A percentile compares a stretch with the other conserved stretches of the same genome.
Conservation (phyloP, 768 basidiomycete genomes). For the Gloeophyllum trabeum region DNA sequence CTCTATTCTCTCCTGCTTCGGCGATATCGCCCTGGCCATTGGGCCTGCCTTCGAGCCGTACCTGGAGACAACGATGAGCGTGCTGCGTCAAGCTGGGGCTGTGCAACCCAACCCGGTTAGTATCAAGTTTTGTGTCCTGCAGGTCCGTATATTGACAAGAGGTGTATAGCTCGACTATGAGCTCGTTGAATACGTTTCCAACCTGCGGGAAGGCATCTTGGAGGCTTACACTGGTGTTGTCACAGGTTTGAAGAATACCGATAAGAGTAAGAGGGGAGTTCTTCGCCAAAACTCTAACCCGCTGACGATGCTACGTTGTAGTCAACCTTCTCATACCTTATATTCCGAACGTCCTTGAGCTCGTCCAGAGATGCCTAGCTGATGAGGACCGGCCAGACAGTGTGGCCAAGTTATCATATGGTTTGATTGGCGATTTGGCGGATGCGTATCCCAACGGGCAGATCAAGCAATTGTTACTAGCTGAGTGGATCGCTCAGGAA, state of each 20-base stretch:
- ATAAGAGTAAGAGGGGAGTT: constrained; percentile 60
- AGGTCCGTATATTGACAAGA: not conserved
- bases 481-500: constrained; percentile 69
- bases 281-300: constrained; percentile 7
- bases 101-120: constrained; percentile 81
- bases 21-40: constrained; percentile 91
- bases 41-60: constrained; percentile 82
- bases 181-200: constrained; percentile 83
- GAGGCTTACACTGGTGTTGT: constrained; percentile 97
- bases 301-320: too few species aligned
- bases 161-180: constrained; percentile 64
- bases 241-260: constrained; percentile 77
- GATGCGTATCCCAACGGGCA: constrained; percentile 76
- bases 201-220: constrained; percentile 87
- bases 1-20: constrained; percentile 90
- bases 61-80: constrained; percentile 81
- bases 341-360: constrained; percentile 63
- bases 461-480: constrained; percentile 67
- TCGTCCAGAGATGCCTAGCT: constrained; percentile 62
- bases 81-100: constrained; percentile 82
- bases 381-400: constrained; percentile 82
- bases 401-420: constrained; percentile 64
- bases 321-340: constrained; percentile 56
- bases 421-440: constrained; percentile 88
- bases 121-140: constrained; percentile 3